A percentile compares a stretch with the other conserved stretches of the same genome.
Evolutionary conservation across 1,139 yeast species (phyloP).

Genomic region (Trichomonascaceae sp.): DNA sequence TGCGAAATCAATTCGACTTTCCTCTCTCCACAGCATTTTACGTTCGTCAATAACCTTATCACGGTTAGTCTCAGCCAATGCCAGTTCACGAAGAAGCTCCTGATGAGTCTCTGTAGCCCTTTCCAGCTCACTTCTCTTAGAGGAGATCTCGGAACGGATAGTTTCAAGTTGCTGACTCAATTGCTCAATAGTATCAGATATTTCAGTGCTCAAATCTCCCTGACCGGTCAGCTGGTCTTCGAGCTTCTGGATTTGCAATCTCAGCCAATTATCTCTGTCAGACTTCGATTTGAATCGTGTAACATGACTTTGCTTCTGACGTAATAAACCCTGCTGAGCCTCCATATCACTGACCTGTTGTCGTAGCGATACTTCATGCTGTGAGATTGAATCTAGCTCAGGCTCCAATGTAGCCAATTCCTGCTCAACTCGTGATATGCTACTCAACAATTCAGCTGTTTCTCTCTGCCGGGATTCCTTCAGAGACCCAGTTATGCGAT

Average conservation of each 20-base stretch:
- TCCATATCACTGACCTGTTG: slow-evolving; percentile 40
- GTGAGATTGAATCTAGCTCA: slow-evolving; percentile 31
- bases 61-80: slow-evolving; percentile 18
- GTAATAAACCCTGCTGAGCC: slow-evolving; percentile 55
- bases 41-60: slow-evolving; percentile 54
- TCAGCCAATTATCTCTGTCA: slow-evolving; percentile 70
- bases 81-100: slow-evolving; percentile 12
- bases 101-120: slow-evolving; percentile 30
- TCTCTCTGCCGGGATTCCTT: slow-evolving; percentile 14
- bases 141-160: slow-evolving; percentile 18
- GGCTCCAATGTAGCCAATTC: slow-evolving; percentile 18
- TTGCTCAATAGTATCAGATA: slow-evolving; percentile 23
- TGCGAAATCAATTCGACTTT: slow-evolving; percentile 54
- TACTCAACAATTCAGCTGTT: slow-evolving; percentile 10
- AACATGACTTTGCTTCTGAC: slow-evolving; percentile 69
- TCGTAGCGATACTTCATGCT: slow-evolving; percentile 40
- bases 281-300: slow-evolving; percentile 49
- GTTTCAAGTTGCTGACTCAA: slow-evolving; percentile 15
- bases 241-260: slow-evolving; percentile 41
- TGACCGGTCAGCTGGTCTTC: slow-evolving; percentile 31
- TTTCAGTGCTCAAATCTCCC: slow-evolving; percentile 16
- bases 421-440: slow-evolving; percentile 22
- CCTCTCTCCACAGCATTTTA: slow-evolving; percentile 75
- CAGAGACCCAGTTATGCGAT: slow-evolving; percentile 14
- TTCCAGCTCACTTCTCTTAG: slow-evolving; percentile 29